A percentile compares a stretch with the other conserved stretches of the same genome.
These are phyloP conservation scores for Coemansia reversa DNA, from an alignment of 192 early-diverging fungal species.

Conservation along the genomic window DNA sequence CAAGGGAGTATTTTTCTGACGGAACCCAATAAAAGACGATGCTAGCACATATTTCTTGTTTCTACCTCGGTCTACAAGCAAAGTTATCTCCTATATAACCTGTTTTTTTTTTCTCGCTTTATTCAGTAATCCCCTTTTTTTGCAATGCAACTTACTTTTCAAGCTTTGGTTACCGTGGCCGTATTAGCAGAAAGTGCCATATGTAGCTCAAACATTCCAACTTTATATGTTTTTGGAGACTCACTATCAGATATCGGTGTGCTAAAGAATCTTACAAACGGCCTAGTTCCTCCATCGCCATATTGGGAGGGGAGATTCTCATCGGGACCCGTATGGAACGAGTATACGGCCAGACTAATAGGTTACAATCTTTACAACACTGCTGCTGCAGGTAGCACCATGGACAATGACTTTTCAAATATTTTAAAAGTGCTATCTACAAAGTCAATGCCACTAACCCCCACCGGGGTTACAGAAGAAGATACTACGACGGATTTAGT, in stretches of 20 bases:
- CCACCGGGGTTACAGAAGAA: too few species aligned
- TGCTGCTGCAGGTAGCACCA: slow-evolving; percentile 15
- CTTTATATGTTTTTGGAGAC: slow-evolving; percentile 32
- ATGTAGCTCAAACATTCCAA: background rate
- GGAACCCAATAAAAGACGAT: too few species aligned
- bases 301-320: slow-evolving; percentile 33
- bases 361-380: slow-evolving; percentile 8
- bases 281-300: slow-evolving; percentile 12
- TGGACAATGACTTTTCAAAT: background rate
- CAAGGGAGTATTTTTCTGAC: too few species aligned
- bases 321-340: slow-evolving; percentile 24
- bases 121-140: too few species aligned
- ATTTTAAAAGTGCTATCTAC: slow-evolving; percentile 10
- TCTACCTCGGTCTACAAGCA: too few species aligned
- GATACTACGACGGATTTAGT: background rate
- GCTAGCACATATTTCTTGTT: too few species aligned
- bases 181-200: too few species aligned
- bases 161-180: too few species aligned
- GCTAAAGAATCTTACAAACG: slow-evolving; percentile 14
- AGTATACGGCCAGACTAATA: slow-evolving; percentile 16
- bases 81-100: too few species aligned
- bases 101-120: too few species aligned
- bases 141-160: too few species aligned
- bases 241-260: slow-evolving; percentile 26
- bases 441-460: too few species aligned